Evolutionary conservation across 148 eudicot genomes (phyloP).

Genomic region (Diospyros lotus): DNA sequence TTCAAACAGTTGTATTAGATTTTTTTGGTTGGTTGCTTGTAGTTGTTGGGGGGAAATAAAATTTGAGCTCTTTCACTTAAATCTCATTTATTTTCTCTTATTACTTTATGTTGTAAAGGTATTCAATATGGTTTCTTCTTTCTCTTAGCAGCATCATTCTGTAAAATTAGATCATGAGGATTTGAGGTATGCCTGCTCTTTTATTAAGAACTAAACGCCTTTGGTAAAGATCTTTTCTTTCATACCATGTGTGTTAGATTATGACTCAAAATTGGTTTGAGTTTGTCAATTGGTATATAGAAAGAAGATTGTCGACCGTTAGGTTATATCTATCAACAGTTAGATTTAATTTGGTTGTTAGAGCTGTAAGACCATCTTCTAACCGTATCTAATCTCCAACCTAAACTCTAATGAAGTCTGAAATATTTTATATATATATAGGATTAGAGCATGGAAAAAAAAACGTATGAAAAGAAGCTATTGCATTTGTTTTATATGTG

Average conservation of each 20-base stretch:
- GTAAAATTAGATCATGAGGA: slow-evolving; percentile 74
- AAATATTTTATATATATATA: slow-evolving; percentile 61
- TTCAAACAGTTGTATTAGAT: not conserved
- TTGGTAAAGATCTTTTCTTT: not conserved
- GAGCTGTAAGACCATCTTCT: slow-evolving; percentile 49
- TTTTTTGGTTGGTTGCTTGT: not conserved
- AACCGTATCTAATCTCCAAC: slow-evolving; percentile 33
- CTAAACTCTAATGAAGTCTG: slow-evolving; percentile 67
- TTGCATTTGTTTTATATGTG: too few species aligned
- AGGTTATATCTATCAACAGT: too few species aligned
- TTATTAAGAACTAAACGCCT: not conserved
- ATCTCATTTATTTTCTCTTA: slow-evolving; percentile 15
- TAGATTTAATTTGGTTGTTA: slow-evolving; percentile 40
- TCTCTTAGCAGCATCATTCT: slow-evolving; percentile 74
- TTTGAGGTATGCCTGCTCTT: slow-evolving; percentile 50
- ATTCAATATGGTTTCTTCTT: slow-evolving; percentile 58
- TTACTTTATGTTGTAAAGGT: slow-evolving; percentile 68
- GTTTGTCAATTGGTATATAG: too few species aligned
- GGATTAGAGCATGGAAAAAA: not conserved
- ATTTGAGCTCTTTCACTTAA: not conserved
- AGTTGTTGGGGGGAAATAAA: not conserved
- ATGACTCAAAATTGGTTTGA: slow-evolving; percentile 18
- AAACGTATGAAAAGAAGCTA: too few species aligned
- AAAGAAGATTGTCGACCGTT: too few species aligned
- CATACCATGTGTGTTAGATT: not conserved